Evolutionary conservation across 1,284 basidiomycete genomes (phyloP), one percentile per base, ranked within the genome.

Genomic region (Takashimella tepidaria): DNA sequence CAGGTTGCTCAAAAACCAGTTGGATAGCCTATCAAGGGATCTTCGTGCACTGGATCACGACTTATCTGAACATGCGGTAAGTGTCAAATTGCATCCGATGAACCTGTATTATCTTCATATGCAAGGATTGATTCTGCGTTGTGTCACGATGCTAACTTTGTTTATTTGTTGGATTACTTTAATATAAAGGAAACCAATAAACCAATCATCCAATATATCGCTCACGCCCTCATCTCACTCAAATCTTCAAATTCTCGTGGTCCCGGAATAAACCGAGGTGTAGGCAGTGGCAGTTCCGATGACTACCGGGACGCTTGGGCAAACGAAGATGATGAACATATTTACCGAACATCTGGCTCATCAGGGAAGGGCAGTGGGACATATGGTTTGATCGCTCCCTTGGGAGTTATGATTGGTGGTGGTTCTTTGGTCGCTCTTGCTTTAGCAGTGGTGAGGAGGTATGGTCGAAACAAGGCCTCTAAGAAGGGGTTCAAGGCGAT

Each of bases 21-120:
- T 66, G 13, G 59, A 66, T 47, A 61, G 57, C 10, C 49, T 64
- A n/a, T 52, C 51, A 41, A 25, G 53, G 13, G 61, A 64, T 52
- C 62, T 62, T 31, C 58, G 58, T 12, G 56, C 45, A 5, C 41
- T 63, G 10, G 31, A 37, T 16, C 31, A 37, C 16, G 31, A 37
- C 16, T 37, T 37, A 37, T 37, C 31, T 16, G 31, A 37, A 37
- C 31, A 37, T 16, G 31, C 31, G 31, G 31, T 16, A n/a, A n/a
- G n/a, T n/a, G n/a, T n/a, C n/a, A n/a, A n/a, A n/a, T n/a, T n/a
- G n/a, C n/a, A n/a, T n/a, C n/a, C n/a, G n/a, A n/a, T n/a, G n/a
- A n/a, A n/a, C n/a, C n/a, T n/a, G n/a, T n/a, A n/a, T n/a, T n/a
- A n/a, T n/a, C n/a, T n/a, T n/a, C n/a, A n/a, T n/a, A n/a, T n/a